phyloP scores from a whole-genome alignment of 495 filamentous ascomycete genomes.

The Letharia lupina region DNA sequence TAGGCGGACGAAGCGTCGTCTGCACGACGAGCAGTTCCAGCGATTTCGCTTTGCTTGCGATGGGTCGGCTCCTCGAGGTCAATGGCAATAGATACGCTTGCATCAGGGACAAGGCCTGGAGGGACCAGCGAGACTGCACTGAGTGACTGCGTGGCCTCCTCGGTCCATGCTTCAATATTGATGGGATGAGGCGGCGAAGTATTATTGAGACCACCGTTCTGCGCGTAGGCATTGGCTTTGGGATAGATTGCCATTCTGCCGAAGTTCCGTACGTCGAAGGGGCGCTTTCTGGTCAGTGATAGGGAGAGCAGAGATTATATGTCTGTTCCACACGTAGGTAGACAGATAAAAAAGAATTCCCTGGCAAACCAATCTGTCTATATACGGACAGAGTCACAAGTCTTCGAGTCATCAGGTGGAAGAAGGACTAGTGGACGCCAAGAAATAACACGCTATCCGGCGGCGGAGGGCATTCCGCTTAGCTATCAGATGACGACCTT shows the following conservation, averaged over 20 bases:
- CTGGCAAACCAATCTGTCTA: not conserved
- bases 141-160: slow-evolving; percentile 41
- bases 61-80: slow-evolving; percentile 39
- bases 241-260: slow-evolving; percentile 24
- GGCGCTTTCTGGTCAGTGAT: not conserved
- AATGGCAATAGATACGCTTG: slow-evolving; percentile 40
- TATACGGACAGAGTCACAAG: not conserved
- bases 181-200: slow-evolving; percentile 27
- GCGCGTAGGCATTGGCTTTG: not conserved
- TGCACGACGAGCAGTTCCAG: not conserved
- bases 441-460: not conserved
- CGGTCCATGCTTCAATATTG: slow-evolving; percentile 46
- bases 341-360: not conserved
- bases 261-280: not conserved
- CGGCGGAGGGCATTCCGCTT: not conserved
- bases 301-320: not conserved
- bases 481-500: not conserved
- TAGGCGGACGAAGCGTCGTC: slow-evolving; percentile 5
- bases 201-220: slow-evolving; percentile 8
- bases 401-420: slow-evolving; percentile 1
- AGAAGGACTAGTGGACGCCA: not conserved
- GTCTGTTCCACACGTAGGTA: too few relatives aligned
- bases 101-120: slow-evolving; percentile 29
- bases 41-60: not conserved
- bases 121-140: slow-evolving; percentile 35